Conservation (phyloP, 2,329 filamentous ascomycete genomes). For the Aspergillus cejpii region DNA sequence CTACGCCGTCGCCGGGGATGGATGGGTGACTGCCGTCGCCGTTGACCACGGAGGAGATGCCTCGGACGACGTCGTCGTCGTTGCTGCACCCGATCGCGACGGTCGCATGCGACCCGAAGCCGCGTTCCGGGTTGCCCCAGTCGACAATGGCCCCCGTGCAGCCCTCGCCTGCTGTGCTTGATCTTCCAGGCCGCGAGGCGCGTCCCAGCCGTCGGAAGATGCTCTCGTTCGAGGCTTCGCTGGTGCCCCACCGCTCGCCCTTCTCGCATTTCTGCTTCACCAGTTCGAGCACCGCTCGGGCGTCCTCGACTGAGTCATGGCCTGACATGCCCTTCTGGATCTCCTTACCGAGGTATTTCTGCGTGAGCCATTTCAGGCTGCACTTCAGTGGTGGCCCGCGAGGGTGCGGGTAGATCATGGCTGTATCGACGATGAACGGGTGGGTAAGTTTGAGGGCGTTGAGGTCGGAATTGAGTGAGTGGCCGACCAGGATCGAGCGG, state of each 20-base stretch:
- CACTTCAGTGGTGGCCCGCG: constrained; percentile 85
- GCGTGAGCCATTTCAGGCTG: constrained; percentile 78
- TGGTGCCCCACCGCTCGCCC: constrained; percentile 76
- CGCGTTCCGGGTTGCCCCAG: constrained; percentile 71
- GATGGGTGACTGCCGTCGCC: constrained; percentile 41
- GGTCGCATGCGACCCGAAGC: constrained; percentile 52
- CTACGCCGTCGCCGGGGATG: constrained; percentile 49
- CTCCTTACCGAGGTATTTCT: constrained; percentile 77
- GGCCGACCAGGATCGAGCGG: constrained; percentile 42
- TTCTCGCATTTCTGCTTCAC: constrained; percentile 95
- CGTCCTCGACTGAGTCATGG: constrained; percentile 90
- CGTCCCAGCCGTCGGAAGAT: constrained; percentile 76
- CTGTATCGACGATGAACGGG: constrained; percentile 88
- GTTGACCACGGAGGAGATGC: constrained; percentile 47
- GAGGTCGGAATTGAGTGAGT: constrained; percentile 51
- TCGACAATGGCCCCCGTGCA: constrained; percentile 62
- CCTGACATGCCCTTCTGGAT: constrained; percentile 77
- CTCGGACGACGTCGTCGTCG: constrained; percentile 53
- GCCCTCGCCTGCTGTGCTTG: constrained; percentile 21
- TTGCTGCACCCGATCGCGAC: constrained; percentile 51
- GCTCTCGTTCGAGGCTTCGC: constrained; percentile 72
- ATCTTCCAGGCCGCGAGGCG: constrained; percentile 42
- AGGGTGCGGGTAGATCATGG: constrained; percentile 82
- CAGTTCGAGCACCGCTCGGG: constrained; percentile 81
- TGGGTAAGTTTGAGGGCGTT: constrained; percentile 79